Evolutionary conservation across 2,329 filamentous ascomycete species (phyloP).

Genomic region (Calcarisporium arbuscula): DNA sequence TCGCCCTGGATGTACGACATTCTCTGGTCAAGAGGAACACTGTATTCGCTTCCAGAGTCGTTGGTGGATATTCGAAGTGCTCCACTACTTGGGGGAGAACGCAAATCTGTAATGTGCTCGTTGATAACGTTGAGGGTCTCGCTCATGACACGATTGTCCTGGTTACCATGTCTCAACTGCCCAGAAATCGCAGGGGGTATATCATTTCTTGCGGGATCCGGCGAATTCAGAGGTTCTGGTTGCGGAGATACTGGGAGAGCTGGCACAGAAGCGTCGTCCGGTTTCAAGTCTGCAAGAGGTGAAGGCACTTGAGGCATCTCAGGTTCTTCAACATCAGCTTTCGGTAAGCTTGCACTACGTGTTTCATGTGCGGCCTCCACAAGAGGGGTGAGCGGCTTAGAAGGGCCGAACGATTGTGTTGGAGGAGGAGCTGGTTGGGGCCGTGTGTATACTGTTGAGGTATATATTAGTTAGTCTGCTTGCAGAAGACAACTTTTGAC

Average conservation of each 20-base stretch:
- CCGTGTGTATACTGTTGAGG: constrained; percentile 52
- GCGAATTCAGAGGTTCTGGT: constrained; percentile 19
- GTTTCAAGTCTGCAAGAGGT: constrained; percentile 24
- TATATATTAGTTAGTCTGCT: too few species aligned
- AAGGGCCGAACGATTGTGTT: constrained; percentile 21
- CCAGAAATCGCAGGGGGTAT: constrained; percentile 21
- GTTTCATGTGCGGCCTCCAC: constrained; percentile 23
- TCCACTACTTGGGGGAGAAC: constrained; percentile 47
- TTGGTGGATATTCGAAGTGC: constrained; percentile 48
- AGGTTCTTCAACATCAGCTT: too few species aligned
- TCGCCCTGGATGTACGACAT: constrained; percentile 90
- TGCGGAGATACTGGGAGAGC: constrained; percentile 39
- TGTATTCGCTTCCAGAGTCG: constrained; percentile 88
- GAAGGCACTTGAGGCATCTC: constrained; percentile 21
- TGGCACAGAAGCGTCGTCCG: constrained; percentile 26
- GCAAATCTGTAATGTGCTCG: constrained; percentile 89
- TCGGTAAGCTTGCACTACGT: too few species aligned
- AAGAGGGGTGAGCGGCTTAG: constrained; percentile 23
- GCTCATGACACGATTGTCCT: constrained; percentile 72
- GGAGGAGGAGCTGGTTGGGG: constrained; percentile 49
- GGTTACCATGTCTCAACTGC: constrained; percentile 36
- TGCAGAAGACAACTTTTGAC: too few species aligned
- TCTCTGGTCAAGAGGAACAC: constrained; percentile 67
- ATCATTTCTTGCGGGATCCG: constrained; percentile 20
- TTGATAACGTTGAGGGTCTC: constrained; percentile 95